Base-by-base conservation (phyloP, 2,329 filamentous ascomycete species). In the Hypomyces perniciosus region DNA sequence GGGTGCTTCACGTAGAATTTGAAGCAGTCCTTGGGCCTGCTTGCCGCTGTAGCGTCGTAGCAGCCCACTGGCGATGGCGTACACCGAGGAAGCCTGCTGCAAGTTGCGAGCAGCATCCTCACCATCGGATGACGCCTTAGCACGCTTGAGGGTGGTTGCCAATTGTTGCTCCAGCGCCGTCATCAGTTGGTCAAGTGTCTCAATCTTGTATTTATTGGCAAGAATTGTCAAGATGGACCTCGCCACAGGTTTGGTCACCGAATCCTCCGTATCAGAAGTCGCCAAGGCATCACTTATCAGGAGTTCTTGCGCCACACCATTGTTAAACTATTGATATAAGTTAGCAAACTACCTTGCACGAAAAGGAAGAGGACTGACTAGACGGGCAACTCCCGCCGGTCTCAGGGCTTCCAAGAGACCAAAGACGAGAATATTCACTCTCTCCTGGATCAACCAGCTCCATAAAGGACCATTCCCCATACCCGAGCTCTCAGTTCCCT, bases 161-260 rank as follows among this genome's bases (percentile, higher is more conserved):
- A 65, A 50, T 8, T 57, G 57, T 20, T 61, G 51, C 48, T 68
- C 63, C 1, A 70, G 44, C 7, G 55, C 49, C 4, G 54, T 12
- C 35, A 68, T 57, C 4, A 70, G 53, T 5, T 54, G 51, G 6
- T 54, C 55, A 6, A 62, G 45, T 6, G 56, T 63, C 54, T 71
- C 71, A 13, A 70, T 61, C 33, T 67, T 67, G 58, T 71, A 68
- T 54, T 75, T 77, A 58, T 77, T 77, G 44, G 72, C 66, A 29
- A 77, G 57, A 4, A 72, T 64, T 2, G 69, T 66, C 8, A 75
- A 60, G 8, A 76, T 69, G 0, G 66, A 67, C 29, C 65, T 59
- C 10, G 60, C 59, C 47, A 63, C 66, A 53, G 63, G 55, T 56
- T 59, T 53, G 34, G 57, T 56, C 28, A 57, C 52, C 5, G 53